Evolutionary conservation across 176 grass and related monocot species (phyloP).

Genomic region (Eleusine indica): DNA sequence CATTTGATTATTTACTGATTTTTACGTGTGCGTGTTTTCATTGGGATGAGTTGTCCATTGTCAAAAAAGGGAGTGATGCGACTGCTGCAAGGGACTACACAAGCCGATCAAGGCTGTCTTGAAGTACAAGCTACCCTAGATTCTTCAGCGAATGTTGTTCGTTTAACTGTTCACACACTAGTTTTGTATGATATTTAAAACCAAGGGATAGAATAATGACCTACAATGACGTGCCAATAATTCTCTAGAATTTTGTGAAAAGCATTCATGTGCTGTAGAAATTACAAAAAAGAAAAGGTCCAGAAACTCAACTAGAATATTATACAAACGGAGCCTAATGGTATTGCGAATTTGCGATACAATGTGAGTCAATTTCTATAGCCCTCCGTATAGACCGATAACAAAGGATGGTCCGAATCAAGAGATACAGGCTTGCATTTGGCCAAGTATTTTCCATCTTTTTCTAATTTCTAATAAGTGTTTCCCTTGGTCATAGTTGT

Average conservation of each 20-base stretch:
- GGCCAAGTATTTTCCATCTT: background rate
- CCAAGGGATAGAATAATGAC: background rate
- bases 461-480: background rate
- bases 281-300: background rate
- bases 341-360: background rate
- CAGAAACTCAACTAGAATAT: background rate
- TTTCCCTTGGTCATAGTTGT: constrained; percentile 1
- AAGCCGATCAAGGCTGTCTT: background rate
- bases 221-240: background rate
- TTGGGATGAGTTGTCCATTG: constrained; percentile 11
- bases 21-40: background rate
- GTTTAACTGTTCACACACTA: background rate
- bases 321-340: background rate
- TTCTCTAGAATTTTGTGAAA: background rate
- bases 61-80: background rate
- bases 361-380: background rate
- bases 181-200: background rate
- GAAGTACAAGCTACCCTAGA: background rate
- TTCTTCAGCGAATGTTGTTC: background rate
- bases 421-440: background rate
- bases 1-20: background rate
- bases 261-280: background rate
- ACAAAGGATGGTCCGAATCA: background rate
- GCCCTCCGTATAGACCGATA: background rate
- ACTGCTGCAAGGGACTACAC: background rate